Conservation (phyloP, 352 stramenopile genomes). For the Globisporangium paroecandrum region DNA sequence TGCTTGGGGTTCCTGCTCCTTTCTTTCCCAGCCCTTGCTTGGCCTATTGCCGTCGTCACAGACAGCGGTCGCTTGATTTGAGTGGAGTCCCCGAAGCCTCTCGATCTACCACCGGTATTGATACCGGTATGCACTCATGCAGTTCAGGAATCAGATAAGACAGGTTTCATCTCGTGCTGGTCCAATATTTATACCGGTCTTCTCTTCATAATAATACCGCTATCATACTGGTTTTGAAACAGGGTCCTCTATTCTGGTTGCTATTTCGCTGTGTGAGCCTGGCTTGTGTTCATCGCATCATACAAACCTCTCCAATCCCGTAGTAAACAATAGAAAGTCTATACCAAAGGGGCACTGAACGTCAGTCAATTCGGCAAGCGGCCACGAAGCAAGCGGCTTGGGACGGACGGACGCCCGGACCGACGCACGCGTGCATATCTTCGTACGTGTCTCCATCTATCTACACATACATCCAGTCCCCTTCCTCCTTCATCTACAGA, state of each 20-base stretch:
- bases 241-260: not conserved
- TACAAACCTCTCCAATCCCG: not conserved
- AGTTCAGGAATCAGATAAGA: too few relatives aligned
- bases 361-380: not conserved
- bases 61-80: not conserved
- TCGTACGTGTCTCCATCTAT: too few relatives aligned
- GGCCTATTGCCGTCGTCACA: not conserved
- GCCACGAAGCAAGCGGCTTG: too few relatives aligned
- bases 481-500: not conserved
- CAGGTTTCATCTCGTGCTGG: too few relatives aligned
- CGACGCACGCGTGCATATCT: too few relatives aligned
- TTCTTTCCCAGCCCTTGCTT: not conserved
- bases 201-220: not conserved
- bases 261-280: not conserved
- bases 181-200: not conserved
- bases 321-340: not conserved
- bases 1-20: conserved; percentile 3
- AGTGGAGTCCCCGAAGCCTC: not conserved
- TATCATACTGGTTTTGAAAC: not conserved
- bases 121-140: not conserved
- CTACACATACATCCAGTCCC: not conserved
- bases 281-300: too few relatives aligned
- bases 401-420: too few relatives aligned
- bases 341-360: not conserved
- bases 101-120: not conserved